Evolutionary conservation across 2,329 filamentous ascomycete species (phyloP), one percentile per base, ranked within the genome.

Genomic region (Pseudogymnoascus sp.): DNA sequence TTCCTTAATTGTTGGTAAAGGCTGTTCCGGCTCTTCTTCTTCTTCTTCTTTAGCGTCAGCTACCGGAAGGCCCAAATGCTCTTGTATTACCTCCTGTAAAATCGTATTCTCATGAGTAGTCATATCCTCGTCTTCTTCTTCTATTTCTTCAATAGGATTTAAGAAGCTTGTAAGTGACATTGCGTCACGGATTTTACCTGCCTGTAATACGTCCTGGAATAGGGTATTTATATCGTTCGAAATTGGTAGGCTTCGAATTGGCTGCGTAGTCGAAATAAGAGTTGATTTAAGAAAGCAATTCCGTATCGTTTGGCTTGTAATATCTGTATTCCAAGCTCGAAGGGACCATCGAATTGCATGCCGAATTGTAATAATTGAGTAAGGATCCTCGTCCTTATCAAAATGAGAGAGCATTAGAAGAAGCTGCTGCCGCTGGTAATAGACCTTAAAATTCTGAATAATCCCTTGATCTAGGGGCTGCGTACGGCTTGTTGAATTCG

Each of bases 221-320:
- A 46, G 42, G 19, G 17, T 26, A 19, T 46, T 9, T 19, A 46
- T 19, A 46, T 46, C 23, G 23, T 46, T 7, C 10, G 1, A 46
- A 5, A 46, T 10, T 19, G 4, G 9, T 46, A 19, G 23, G 15
- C 11, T 19, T n/a, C 4, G 10, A 19, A n/a, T 10, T 19, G 7
- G 42, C n/a, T 46, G 9, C 10, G 23, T 46, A 46, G 17, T 46
- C 10, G 6, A 6, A 73, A 82, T 35, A 50, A 61, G 29, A 23
- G 59, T 50, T 23, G 13, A 38, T 61, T 61, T 61, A 37, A 29
- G 11, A 26, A 61, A 61, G 33, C 33, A 38, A 26, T 46, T 46
- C 17, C 7, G 6, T 19, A 46, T 46, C 7, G n/a, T 46, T 46
- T 19, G 2, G n/a, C 13, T 61, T 3, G 7, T 40, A 23, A 61